Conservation (phyloP, 805 yeast species). For the Lipomyces starkeyi region DNA sequence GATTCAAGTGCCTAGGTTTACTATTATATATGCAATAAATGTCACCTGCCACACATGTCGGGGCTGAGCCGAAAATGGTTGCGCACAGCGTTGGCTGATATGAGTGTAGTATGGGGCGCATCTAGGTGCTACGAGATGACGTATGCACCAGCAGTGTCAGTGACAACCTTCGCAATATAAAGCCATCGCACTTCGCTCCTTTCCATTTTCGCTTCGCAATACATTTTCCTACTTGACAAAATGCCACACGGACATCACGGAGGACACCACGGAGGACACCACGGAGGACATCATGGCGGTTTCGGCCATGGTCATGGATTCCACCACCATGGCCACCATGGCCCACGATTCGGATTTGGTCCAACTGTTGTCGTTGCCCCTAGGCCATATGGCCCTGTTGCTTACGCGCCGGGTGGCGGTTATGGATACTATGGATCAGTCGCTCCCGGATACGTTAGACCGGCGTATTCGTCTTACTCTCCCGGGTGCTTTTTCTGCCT, state of each 20-base stretch:
- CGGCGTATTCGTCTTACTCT: conserved; percentile 16
- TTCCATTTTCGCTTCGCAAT: neutral
- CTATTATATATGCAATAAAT: no score
- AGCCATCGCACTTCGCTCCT: neutral
- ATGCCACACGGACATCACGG: conserved; percentile 21
- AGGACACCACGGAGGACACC: conserved; percentile 24
- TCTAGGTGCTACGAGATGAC: neutral
- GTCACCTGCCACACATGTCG: no score
- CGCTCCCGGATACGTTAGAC: conserved; percentile 22
- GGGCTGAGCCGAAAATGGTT: no score
- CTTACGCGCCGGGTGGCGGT: conserved; percentile 29
- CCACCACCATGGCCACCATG: conserved; percentile 7
- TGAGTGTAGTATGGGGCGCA: no score
- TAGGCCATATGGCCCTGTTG: conserved; percentile 21
- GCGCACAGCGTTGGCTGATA: no score
- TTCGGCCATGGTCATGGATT: conserved; percentile 26
- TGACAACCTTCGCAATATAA: neutral
- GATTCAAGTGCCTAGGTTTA: no score
- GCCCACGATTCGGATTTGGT: conserved; percentile 22
- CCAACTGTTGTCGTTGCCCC: conserved; percentile 37
- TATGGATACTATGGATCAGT: conserved; percentile 32
- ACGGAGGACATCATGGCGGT: conserved; percentile 28
- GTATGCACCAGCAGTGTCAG: neutral
- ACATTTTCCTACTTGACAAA: neutral
- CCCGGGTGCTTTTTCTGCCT: conserved; percentile 32